These are phyloP conservation scores for Cystobasidium sp. DNA, from an alignment of 1,284 basidiomycete species.

Conservation along the genomic window DNA sequence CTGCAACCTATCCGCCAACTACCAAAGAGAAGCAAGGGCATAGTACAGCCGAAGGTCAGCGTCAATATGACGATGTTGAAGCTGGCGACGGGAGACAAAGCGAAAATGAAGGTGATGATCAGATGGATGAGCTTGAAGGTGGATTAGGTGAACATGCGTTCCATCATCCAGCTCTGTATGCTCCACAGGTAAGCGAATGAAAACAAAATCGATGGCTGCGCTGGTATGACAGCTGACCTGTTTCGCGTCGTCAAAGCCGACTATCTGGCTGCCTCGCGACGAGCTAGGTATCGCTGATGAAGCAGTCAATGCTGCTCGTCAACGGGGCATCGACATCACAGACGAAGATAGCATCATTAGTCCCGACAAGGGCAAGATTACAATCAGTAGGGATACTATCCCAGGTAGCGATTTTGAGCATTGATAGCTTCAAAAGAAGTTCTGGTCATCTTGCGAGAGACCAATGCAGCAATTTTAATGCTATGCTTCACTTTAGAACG, in stretches of 20 bases:
- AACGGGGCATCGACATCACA: conserved; percentile 29
- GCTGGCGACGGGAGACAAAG: neutral
- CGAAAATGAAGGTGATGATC: conserved; percentile 8
- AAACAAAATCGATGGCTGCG: neutral
- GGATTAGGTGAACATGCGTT: conserved; percentile 36
- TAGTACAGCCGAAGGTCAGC: neutral
- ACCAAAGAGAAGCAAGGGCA: neutral
- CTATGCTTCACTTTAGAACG: neutral
- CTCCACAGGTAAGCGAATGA: conserved; percentile 9
- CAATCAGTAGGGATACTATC: conserved; percentile 24
- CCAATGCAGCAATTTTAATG: neutral
- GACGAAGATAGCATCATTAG: conserved; percentile 32
- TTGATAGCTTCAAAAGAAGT: neutral
- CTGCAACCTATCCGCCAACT: conserved; percentile 5
- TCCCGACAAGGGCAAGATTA: conserved; percentile 39
- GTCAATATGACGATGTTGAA: conserved; percentile 8
- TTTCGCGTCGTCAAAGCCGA: conserved; percentile 8
- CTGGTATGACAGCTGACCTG: neutral
- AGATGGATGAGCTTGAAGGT: conserved; percentile 42
- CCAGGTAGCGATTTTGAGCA: conserved; percentile 30
- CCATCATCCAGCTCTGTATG: conserved; percentile 39
- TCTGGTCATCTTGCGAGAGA: conserved; percentile 5
- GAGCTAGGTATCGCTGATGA: conserved; percentile 31
- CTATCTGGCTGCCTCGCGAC: conserved; percentile 38
- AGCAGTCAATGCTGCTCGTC: conserved; percentile 26